These are phyloP conservation scores for Zelopaecilomyces penicillatus DNA, from an alignment of 2,329 filamentous ascomycete species.

Conservation along the genomic window DNA sequence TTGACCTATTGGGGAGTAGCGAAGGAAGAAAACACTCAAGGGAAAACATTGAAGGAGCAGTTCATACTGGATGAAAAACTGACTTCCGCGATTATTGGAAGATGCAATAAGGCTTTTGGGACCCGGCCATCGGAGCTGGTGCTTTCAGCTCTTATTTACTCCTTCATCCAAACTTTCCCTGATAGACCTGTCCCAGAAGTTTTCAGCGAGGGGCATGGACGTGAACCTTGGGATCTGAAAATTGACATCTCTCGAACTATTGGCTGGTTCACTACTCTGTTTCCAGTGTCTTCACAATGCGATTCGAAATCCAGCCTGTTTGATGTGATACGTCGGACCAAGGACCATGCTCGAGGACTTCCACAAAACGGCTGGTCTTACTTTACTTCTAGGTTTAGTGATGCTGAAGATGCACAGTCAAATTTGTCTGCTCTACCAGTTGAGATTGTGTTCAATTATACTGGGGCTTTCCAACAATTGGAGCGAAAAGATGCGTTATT, in stretches of 20 bases:
- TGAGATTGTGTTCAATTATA: constrained; percentile 18
- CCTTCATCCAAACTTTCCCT: not conserved
- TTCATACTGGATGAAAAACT: not conserved
- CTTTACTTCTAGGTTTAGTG: constrained; percentile 12
- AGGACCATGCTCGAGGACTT: constrained; percentile 7
- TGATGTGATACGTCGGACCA: not conserved
- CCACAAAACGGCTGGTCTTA: constrained; percentile 13
- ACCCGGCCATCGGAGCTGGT: not conserved
- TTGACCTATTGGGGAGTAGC: not conserved
- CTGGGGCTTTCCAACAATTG: constrained; percentile 7
- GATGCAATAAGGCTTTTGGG: not conserved
- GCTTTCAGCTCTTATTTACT: not conserved
- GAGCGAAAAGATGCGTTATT: constrained; percentile 3
- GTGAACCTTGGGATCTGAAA: constrained; percentile 20
- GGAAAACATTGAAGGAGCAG: not conserved
- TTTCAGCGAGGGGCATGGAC: constrained; percentile 25
- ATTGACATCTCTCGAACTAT: not conserved
- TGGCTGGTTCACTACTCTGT: not conserved
- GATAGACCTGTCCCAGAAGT: constrained; percentile 14
- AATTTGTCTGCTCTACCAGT: constrained; percentile 26
- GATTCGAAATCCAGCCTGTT: not conserved
- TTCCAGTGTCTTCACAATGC: not conserved
- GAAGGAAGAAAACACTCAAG: not conserved
- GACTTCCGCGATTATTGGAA: not conserved
- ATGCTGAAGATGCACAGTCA: constrained; percentile 13